Base-by-base conservation (phyloP, 768 basidiomycete genomes). In the Rhodotorula sphaerocarpa region DNA sequence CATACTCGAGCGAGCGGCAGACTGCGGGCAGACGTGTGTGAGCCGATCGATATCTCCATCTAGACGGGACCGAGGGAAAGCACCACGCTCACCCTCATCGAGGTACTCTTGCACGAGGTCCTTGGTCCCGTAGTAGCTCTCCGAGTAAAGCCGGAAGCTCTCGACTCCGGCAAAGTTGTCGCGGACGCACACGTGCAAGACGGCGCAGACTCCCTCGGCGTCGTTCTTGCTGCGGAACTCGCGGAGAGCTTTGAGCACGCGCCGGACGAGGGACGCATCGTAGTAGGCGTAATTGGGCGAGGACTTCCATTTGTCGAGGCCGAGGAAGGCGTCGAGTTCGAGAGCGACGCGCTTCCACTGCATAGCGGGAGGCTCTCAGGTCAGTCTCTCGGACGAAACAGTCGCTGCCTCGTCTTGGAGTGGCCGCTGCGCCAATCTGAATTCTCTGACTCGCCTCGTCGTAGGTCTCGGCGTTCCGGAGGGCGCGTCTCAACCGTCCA, bases 111-210 rank as follows among this genome's bases (percentile, higher is more conserved):
- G 91, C 61, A 97, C 86, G 16, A 90, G 74, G 58, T 85, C 80
- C 75, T 99, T 99, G 4, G 90, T 93, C 3, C 91, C 91, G 47
- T 84, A 80, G 75, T 88, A 97, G 0, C 90, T 92, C 89, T 96
- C 63, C 42, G 64, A 59, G 33, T 65, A 96, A 30, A 97, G 76
- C 73, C 90, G 84, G 15, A 85, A 76, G 41, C 87, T 88, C 76
- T 95, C 92, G 6, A 88, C 84, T 0, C 88, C 95, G 20, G 88
- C 95, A 77, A 96, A 99, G 74, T 95, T 96, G 28, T 84, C 82
- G 57, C 91, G 80, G 47, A 96, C 81, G 69, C 89, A 95, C 0
- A 89, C 88, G 71, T 93, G 90, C 41, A 99, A 77, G 0, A 96
- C 87, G 7, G 89, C 91, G 47, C 93, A 81, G 51, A 92, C 81